A percentile compares a stretch with the other conserved stretches of the same genome.
Evolutionary conservation across 495 filamentous ascomycete species (phyloP).

Genomic region (Pseudoneurospora amorphoporcata): DNA sequence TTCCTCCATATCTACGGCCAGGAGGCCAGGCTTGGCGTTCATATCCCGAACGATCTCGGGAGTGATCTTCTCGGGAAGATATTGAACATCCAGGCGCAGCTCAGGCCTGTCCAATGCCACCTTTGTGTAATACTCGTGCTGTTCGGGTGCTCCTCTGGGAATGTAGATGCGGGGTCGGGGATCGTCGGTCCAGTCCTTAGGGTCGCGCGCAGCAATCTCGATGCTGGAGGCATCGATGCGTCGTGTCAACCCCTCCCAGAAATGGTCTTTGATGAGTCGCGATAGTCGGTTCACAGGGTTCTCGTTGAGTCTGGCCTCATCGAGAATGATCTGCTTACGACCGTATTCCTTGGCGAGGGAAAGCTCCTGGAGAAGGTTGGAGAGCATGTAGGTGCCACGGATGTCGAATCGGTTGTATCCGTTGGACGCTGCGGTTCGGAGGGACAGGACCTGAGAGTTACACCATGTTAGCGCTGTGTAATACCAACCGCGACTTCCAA

Average conservation of each 20-base stretch:
- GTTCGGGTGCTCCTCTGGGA: constrained; percentile 72
- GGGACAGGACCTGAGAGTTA: constrained; percentile 46
- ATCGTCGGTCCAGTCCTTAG: constrained; percentile 84
- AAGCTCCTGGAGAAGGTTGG: constrained; percentile 88
- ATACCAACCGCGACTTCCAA: not conserved
- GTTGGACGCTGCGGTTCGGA: constrained; percentile 77
- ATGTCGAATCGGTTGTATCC: constrained; percentile 78
- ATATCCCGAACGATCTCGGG: constrained; percentile 60
- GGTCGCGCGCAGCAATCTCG: constrained; percentile 70
- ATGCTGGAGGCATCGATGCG: constrained; percentile 84
- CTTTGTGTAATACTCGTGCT: constrained; percentile 75
- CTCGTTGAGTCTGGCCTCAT: constrained; percentile 79
- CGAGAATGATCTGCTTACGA: constrained; percentile 72
- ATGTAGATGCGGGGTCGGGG: constrained; percentile 88
- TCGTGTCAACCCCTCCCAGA: constrained; percentile 83
- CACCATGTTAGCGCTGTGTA: constrained; percentile 21
- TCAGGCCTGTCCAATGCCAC: constrained; percentile 68
- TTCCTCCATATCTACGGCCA: constrained; percentile 85
- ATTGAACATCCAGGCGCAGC: constrained; percentile 74
- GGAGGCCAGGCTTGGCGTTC: constrained; percentile 74
- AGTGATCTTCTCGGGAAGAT: constrained; percentile 62
- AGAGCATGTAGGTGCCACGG: constrained; percentile 90
- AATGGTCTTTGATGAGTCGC: constrained; percentile 74
- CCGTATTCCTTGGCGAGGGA: constrained; percentile 80
- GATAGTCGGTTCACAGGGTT: constrained; percentile 82